Conservation (phyloP, 116 monocot species). For the Papilionanthe hybrid region DNA sequence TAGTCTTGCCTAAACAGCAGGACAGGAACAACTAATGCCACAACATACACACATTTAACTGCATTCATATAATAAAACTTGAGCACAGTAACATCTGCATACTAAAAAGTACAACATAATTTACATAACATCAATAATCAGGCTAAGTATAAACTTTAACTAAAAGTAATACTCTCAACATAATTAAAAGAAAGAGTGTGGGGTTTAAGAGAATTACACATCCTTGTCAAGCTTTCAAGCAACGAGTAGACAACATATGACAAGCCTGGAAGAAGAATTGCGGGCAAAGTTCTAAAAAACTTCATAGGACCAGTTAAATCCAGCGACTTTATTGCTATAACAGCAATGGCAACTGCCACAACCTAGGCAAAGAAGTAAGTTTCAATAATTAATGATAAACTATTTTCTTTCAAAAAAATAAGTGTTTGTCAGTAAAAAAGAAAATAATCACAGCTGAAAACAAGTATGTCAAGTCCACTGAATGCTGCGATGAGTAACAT, state of each 20-base stretch:
- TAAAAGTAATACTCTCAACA: neutral
- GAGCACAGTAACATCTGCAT: neutral
- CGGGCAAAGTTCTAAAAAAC: conserved; percentile 52
- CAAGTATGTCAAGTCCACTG: neutral
- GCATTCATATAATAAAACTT: neutral
- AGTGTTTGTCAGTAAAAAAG: neutral
- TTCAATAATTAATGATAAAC: conserved; percentile 2
- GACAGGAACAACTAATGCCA: neutral
- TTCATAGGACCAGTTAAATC: conserved; percentile 65
- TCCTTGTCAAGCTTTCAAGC: conserved; percentile 50
- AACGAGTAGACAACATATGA: conserved; percentile 46
- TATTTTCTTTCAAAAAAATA: neutral
- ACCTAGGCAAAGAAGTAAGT: conserved; percentile 32
- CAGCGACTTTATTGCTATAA: conserved; percentile 40
- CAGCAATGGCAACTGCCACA: conserved; percentile 52
- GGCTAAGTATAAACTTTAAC: neutral
- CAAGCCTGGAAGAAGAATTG: conserved; percentile 55
- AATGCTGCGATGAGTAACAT: neutral
- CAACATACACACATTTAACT: neutral
- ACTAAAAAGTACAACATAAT: neutral
- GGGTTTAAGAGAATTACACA: conserved; percentile 61
- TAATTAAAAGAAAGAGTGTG: neutral
- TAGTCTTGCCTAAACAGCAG: neutral
- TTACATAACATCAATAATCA: neutral
- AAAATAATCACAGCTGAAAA: neutral